Conservation (phyloP, 75 land plant genomes). For the Ceratopteris richardii region DNA sequence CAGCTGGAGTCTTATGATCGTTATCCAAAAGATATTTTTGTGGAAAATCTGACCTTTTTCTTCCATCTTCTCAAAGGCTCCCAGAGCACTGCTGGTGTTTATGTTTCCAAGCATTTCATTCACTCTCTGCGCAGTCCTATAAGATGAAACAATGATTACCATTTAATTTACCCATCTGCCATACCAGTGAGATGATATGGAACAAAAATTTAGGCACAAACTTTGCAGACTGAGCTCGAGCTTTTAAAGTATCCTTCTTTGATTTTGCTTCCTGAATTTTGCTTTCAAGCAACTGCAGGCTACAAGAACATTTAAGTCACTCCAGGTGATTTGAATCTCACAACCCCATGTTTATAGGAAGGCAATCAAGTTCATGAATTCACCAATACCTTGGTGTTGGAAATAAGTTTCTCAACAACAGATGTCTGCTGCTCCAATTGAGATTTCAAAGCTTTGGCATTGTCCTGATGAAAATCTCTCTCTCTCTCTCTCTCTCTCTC, state of each 20-base stretch:
- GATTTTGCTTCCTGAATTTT: slow-evolving; percentile 98
- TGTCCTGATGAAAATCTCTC: slow-evolving; percentile 50
- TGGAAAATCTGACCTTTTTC: slow-evolving; percentile 99
- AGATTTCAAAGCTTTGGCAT: slow-evolving; percentile 66
- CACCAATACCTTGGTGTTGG: slow-evolving; percentile 65
- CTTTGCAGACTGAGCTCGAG: slow-evolving; percentile 99
- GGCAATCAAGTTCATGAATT: not conserved
- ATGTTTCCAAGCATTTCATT: slow-evolving; percentile 95
- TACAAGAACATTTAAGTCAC: not conserved
- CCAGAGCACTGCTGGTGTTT: slow-evolving; percentile 93
- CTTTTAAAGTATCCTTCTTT: slow-evolving; percentile 95
- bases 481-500: slow-evolving; percentile 13
- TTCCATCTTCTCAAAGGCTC: slow-evolving; percentile 99
- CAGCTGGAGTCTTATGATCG: too few relatives aligned
- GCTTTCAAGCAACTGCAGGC: slow-evolving; percentile 85
- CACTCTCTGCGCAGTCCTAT: slow-evolving; percentile 92
- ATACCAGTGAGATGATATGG: not conserved
- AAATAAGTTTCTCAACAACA: slow-evolving; percentile 92
- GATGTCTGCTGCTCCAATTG: slow-evolving; percentile 92
- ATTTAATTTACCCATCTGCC: not conserved
- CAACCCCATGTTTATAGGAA: not conserved
- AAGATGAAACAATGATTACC: too few relatives aligned
- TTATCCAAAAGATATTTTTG: too few relatives aligned
- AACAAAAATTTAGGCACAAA: slow-evolving; percentile 19
- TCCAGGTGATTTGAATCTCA: not conserved